Percentiles rank a stretch among this genome's conserved stretches.
Conservation (phyloP, 2,329 filamentous ascomycete genomes). For the Helicocarpus griseus region DNA sequence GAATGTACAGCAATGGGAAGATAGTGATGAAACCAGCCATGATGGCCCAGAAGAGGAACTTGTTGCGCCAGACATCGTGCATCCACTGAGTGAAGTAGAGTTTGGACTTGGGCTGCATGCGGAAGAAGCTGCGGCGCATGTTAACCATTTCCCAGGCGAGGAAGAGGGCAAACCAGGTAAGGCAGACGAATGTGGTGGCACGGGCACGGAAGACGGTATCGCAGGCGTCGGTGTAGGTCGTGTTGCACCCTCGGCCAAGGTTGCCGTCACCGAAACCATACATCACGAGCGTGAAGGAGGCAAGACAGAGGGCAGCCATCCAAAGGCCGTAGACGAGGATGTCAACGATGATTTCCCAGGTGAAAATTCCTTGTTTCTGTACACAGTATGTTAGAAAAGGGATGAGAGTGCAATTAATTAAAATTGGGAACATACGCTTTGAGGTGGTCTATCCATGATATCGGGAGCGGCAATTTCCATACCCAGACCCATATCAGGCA, state of each 20-base stretch:
- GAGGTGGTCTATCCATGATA: constrained; percentile 71
- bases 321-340: constrained; percentile 70
- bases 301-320: constrained; percentile 62
- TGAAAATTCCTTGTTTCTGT: constrained; percentile 59
- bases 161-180: constrained; percentile 69
- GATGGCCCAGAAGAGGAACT: constrained; percentile 60
- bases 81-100: constrained; percentile 58
- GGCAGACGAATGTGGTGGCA: constrained; percentile 61
- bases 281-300: constrained; percentile 54
- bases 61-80: constrained; percentile 59
- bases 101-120: constrained; percentile 56
- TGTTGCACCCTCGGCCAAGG: constrained; percentile 54
- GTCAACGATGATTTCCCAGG: constrained; percentile 65
- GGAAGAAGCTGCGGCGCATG: constrained; percentile 64
- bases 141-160: constrained; percentile 71
- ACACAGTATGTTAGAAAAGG: background rate
- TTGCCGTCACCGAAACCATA: constrained; percentile 53
- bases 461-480: constrained; percentile 66
- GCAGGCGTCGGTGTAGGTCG: constrained; percentile 44
- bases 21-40: constrained; percentile 47
- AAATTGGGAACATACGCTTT: constrained; percentile 36
- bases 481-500: constrained; percentile 81
- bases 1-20: constrained; percentile 58
- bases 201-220: constrained; percentile 60
- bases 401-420: background rate